Base-by-base conservation (phyloP, 805 yeast species). In the Wickerhamiella domercqiae region DNA sequence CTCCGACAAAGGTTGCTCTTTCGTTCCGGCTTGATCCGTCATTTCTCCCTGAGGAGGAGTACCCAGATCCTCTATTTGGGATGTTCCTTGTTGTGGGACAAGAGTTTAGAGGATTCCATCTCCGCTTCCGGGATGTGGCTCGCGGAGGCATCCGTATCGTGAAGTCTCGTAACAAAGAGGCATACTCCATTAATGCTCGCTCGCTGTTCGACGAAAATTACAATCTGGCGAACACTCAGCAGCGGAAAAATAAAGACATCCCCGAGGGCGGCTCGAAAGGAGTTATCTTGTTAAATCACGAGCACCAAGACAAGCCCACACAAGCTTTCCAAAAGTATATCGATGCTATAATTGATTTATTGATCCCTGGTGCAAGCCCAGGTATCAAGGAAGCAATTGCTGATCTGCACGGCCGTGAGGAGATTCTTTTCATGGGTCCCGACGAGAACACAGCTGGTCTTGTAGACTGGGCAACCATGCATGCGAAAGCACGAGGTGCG, bases 241-340 rank as follows among this genome's bases (percentile, higher is more conserved):
- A 90, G 64, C 71, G 87, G 48, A 87, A 87, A 63, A 90, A 87
- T 64, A 87, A 87, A 66, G 98, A 87, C 64, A 90, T 87, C 42
- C 97, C 98, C 35, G 98, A 87, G 67, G 97, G 98, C 56, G 98
- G 98, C 26, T 82, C 96, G 29, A 87, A 87, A 59, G 98, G 98
- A 63, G 98, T 90, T 34, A 80, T 90, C 40, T 68, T 87, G 51
- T 67, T 87, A 48, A 61, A 70, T 46, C 47, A 47, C 40, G 86
- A 78, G 52, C 76, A 79, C 31, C 93, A 80, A 58, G 79, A 72
- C 29, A 72, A 76, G 52, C 83, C 93, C 36, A 73, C 74, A 46
- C 75, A 79, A 40, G 81, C 94, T 22, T 87, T 90, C 60, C 79
- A 78, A 56, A 93, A 90, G 64, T 87, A 87, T 59, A 78, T 87